Evolutionary conservation across 179 eudicot species (phyloP), one percentile per base, ranked within the genome.

Genomic region (Heliamphora pulchella): DNA sequence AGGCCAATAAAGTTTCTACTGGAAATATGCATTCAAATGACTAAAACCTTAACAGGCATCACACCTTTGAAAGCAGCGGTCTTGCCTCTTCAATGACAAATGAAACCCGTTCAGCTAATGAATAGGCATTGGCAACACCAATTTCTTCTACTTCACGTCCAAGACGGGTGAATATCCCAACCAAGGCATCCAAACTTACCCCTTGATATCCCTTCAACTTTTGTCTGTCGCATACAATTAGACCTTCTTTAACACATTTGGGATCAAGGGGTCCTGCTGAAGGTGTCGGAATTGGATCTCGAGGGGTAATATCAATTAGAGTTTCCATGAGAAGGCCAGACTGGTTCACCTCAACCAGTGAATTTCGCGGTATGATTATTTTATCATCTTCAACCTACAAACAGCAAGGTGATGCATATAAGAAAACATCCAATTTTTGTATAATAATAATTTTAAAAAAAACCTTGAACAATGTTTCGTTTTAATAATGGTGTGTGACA

Each of bases 271-370:
- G 98, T 44, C 94, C 93, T 51, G 84, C 82, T 13, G 96, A 81
- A 73, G 96, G 97, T 2, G 84, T 71, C 8, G 98, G 98, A 82
- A 94, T 89, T 13, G 96, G 98, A 82, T 93, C 85, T 78, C 86
- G 85, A 18, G 98, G 98, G 9, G 96, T 94, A 81, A 94, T 90
- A 74, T 94, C 98, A 80, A 94, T 94, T 84, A 91, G 81, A 48
- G 94, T 94, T 87, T 94, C 98, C 98, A 94, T 94, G 76, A 94
- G 92, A 75, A 94, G 96, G 46, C 98, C 98, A 72, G 98, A 94
- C 69, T 94, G 98, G 84, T 94, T 94, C 84, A 94, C 98, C 84
- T 94, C 98, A 64, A 94, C 83, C 73, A 90, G 72, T 77, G 98
- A 91, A 81, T 94, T 94, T 76, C 88, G 86, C 0, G 98, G 98